Percentiles rank a stretch among this genome's conserved stretches.
phyloP scores from a whole-genome alignment of 352 stramenopile genomes.

The Pythium scleroteichum region DNA sequence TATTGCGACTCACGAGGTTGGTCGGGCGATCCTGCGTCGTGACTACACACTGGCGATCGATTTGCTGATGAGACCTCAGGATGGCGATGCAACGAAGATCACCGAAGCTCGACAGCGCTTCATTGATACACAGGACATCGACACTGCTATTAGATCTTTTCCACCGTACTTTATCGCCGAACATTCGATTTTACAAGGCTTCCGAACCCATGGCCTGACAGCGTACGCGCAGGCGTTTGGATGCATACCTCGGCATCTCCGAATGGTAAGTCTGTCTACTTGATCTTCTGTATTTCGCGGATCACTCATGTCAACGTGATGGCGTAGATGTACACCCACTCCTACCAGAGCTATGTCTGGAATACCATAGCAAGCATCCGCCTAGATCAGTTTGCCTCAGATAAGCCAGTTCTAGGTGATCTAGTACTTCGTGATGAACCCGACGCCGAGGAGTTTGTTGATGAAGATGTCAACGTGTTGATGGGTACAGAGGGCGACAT shows the following conservation, averaged over 20 bases:
- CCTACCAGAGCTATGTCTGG: slow-evolving; percentile 97
- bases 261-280: slow-evolving; percentile 50
- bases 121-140: slow-evolving; percentile 57
- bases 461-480: slow-evolving; percentile 7
- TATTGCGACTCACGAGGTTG: slow-evolving; percentile 89
- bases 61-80: slow-evolving; percentile 88
- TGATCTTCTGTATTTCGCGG: neutral
- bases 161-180: slow-evolving; percentile 86
- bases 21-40: slow-evolving; percentile 91
- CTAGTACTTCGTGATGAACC: slow-evolving; percentile 72
- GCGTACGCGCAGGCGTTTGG: slow-evolving; percentile 67
- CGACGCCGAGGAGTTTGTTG: slow-evolving; percentile 12
- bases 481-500: slow-evolving; percentile 38
- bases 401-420: slow-evolving; percentile 87
- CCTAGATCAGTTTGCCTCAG: slow-evolving; percentile 69
- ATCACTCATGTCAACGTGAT: neutral
- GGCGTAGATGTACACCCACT: slow-evolving; percentile 83
- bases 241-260: slow-evolving; percentile 78
- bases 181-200: slow-evolving; percentile 62
- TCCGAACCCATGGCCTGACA: slow-evolving; percentile 56
- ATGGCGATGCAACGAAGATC: slow-evolving; percentile 79
- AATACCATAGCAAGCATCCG: slow-evolving; percentile 92
- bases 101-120: slow-evolving; percentile 65
- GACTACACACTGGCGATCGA: slow-evolving; percentile 91
- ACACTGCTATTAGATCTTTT: slow-evolving; percentile 54